phyloP scores from a whole-genome alignment of 163 green algal species.

The Trebouxia gelatinosa region DNA sequence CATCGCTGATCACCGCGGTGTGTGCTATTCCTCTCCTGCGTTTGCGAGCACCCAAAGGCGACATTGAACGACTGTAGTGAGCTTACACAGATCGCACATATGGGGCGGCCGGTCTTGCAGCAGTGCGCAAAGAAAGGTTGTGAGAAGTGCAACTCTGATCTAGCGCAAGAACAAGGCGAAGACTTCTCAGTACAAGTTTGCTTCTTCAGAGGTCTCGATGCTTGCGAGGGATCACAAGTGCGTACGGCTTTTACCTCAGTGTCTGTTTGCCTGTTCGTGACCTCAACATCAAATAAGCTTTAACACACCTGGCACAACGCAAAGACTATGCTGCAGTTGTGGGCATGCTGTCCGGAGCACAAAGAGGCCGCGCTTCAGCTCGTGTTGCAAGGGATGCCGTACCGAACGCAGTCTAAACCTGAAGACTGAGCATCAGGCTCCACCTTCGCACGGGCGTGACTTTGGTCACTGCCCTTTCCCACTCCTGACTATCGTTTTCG shows the following conservation, averaged over 20 bases:
- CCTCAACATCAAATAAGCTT: neutral
- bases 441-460: no score
- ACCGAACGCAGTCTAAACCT: neutral
- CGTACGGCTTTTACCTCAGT: neutral
- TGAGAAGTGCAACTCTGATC: slow-evolving; percentile 17
- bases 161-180: neutral
- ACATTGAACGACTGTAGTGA: no score
- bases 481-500: neutral
- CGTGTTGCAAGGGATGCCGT: slow-evolving; percentile 16
- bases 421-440: no score
- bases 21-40: no score
- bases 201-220: neutral
- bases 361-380: neutral
- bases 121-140: slow-evolving; percentile 2
- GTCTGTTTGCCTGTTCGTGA: neutral
- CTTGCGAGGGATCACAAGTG: neutral
- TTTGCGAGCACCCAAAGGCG: no score
- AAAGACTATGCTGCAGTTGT: slow-evolving; percentile 1
- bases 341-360: slow-evolving; percentile 15
- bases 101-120: slow-evolving; percentile 8
- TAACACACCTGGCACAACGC: no score
- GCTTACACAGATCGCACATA: no score
- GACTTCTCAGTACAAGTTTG: slow-evolving; percentile 14
- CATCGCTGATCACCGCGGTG: no score
- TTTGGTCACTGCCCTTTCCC: no score